Conservation (phyloP, 2,329 filamentous ascomycete species). For the Hypoxylon sp. region DNA sequence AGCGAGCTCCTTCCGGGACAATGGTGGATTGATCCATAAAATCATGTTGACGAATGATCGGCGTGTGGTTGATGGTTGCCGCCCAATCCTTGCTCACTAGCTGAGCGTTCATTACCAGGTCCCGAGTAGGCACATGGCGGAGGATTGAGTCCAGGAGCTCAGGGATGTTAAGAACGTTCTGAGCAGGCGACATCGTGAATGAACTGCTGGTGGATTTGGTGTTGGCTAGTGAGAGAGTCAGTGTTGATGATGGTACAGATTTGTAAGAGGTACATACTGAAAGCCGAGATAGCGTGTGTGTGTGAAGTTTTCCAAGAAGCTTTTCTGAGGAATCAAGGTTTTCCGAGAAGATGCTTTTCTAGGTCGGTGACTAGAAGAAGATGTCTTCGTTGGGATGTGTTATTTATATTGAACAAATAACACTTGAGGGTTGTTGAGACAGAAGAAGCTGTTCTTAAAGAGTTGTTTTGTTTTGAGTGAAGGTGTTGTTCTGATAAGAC, state of each 20-base stretch:
- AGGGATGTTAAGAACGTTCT: background rate
- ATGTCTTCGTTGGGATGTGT: background rate
- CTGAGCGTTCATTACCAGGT: background rate
- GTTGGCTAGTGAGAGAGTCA: background rate
- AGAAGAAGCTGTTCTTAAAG: too few relatives aligned
- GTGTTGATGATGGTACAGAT: background rate
- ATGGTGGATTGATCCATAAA: background rate
- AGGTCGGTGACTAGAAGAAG: background rate
- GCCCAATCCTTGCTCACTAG: background rate
- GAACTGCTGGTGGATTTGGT: background rate
- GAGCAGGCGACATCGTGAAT: background rate
- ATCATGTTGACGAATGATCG: background rate
- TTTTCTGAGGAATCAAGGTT: background rate
- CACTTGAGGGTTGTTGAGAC: too few relatives aligned
- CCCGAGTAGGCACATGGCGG: background rate
- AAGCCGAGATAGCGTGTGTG: background rate
- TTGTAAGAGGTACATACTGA: background rate
- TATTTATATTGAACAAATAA: too few relatives aligned
- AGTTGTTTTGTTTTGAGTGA: background rate
- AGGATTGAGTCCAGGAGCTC: constrained; percentile 7
- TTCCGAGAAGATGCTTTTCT: background rate
- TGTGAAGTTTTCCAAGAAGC: background rate
- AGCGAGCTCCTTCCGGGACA: background rate
- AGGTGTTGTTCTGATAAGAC: background rate
- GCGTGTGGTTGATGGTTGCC: background rate